A percentile compares a stretch with the other conserved stretches of the same genome.
phyloP scores from a whole-genome alignment of 306 rosid species.

The Lathyrus aphaca region DNA sequence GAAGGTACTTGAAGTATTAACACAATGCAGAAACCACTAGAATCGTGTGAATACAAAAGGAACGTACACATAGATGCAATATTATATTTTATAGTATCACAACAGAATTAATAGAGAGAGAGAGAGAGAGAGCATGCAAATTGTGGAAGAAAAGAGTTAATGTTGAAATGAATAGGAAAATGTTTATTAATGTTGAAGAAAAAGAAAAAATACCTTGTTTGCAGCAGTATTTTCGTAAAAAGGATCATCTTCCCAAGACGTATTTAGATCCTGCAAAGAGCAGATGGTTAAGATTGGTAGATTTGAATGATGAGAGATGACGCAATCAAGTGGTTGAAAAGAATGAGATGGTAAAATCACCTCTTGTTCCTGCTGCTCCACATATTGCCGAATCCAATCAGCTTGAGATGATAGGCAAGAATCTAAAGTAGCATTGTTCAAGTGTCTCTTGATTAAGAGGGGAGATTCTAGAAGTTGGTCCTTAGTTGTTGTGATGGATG shows the following conservation, averaged over 20 bases:
- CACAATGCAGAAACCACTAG: not conserved
- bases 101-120: too few relatives aligned
- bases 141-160: not conserved
- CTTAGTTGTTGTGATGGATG: slow-evolving; percentile 40
- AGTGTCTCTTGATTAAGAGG: slow-evolving; percentile 58
- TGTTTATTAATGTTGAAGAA: slow-evolving; percentile 25
- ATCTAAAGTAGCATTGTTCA: slow-evolving; percentile 64
- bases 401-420: slow-evolving; percentile 78
- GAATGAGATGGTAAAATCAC: slow-evolving; percentile 39
- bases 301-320: too few relatives aligned
- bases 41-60: not conserved
- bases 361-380: slow-evolving; percentile 84
- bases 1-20: slow-evolving; percentile 10
- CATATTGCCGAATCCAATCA: slow-evolving; percentile 87
- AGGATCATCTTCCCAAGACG: slow-evolving; percentile 77
- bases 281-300: slow-evolving; percentile 23
- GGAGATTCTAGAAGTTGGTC: slow-evolving; percentile 59
- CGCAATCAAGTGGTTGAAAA: too few relatives aligned
- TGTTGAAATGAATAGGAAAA: slow-evolving; percentile 4
- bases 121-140: too few relatives aligned
- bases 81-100: too few relatives aligned
- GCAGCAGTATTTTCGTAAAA: slow-evolving; percentile 41
- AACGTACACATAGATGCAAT: not conserved
- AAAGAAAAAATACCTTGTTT: slow-evolving; percentile 55
- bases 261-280: slow-evolving; percentile 61